Evolutionary conservation across 169 alveolate species (phyloP).

Genomic region (Eimeria brunetti): DNA sequence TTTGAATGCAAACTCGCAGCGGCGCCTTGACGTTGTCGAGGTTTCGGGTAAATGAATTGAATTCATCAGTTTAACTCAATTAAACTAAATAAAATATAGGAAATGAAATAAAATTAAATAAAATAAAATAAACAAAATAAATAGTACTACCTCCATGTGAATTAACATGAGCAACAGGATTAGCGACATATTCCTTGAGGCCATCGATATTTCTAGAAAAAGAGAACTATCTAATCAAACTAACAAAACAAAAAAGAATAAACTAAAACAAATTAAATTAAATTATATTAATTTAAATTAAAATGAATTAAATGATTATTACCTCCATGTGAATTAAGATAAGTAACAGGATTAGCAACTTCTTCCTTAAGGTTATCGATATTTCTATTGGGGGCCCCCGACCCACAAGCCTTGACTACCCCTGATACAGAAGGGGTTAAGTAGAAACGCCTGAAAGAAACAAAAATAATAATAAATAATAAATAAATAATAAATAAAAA

Average conservation of each 20-base stretch:
- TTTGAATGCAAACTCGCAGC: background rate
- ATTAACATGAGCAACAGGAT: constrained; percentile 68
- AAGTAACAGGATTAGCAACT: constrained; percentile 73
- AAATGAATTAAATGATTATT: too few relatives aligned
- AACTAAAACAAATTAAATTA: background rate
- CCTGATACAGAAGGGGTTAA: constrained; percentile 74
- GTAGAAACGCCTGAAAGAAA: constrained; percentile 73
- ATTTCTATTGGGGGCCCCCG: constrained; percentile 83
- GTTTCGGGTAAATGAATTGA: too few relatives aligned
- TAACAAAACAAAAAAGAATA: background rate
- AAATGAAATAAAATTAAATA: too few relatives aligned
- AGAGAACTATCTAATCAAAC: constrained; percentile 82
- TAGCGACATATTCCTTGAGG: constrained; percentile 79
- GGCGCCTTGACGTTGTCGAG: background rate
- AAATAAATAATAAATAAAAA: too few relatives aligned
- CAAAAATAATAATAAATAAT: background rate
- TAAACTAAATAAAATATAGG: too few relatives aligned
- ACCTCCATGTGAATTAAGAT: constrained; percentile 39
- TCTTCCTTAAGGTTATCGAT: constrained; percentile 82
- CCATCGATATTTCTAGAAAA: constrained; percentile 84
- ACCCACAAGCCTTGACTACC: constrained; percentile 83
- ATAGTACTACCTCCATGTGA: background rate
- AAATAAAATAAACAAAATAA: too few relatives aligned
- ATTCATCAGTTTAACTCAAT: too few relatives aligned
- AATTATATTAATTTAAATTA: too few relatives aligned